Evolutionary conservation across 108 stramenopile genomes (phyloP).

Genomic region (Nannochloropsis oceanica): DNA sequence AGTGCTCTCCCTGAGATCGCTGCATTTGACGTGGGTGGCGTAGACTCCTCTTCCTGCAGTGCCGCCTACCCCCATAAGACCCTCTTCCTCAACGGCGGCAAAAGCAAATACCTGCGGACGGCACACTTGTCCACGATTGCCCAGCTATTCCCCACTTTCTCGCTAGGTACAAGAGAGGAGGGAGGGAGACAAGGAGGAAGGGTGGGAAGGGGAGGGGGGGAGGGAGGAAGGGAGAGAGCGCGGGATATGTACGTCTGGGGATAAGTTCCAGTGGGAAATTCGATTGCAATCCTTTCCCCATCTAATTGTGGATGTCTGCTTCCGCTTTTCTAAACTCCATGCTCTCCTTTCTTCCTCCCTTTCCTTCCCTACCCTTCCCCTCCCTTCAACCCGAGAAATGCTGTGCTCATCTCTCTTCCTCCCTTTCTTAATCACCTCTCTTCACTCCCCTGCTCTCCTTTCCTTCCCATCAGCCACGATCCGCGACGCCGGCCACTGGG

Average conservation of each 20-base stretch:
- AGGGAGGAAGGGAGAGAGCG: no score
- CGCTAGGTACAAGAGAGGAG: not conserved
- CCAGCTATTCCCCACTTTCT: not conserved
- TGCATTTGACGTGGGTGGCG: not conserved
- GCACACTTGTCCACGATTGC: not conserved
- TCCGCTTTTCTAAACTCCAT: not conserved
- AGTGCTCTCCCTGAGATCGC: not conserved
- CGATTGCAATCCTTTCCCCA: no score
- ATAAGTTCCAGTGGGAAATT: no score
- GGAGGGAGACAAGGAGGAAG: not conserved
- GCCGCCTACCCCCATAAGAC: not conserved
- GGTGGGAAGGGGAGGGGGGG: not conserved
- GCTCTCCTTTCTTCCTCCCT: no score
- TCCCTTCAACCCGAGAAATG: not conserved
- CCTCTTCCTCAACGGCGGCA: not conserved
- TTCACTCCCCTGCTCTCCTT: not conserved
- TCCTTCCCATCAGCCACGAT: conserved; percentile 53
- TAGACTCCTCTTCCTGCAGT: not conserved
- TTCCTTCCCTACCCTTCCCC: not conserved
- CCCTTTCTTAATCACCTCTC: no score
- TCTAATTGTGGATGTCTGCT: no score
- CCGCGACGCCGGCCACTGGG: conserved; percentile 70
- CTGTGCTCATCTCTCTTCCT: not conserved
- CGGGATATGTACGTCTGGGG: no score
- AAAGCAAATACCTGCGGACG: not conserved